Evolutionary conservation across 2,329 filamentous ascomycete species (phyloP).

Genomic region (Xylariaceae sp.): DNA sequence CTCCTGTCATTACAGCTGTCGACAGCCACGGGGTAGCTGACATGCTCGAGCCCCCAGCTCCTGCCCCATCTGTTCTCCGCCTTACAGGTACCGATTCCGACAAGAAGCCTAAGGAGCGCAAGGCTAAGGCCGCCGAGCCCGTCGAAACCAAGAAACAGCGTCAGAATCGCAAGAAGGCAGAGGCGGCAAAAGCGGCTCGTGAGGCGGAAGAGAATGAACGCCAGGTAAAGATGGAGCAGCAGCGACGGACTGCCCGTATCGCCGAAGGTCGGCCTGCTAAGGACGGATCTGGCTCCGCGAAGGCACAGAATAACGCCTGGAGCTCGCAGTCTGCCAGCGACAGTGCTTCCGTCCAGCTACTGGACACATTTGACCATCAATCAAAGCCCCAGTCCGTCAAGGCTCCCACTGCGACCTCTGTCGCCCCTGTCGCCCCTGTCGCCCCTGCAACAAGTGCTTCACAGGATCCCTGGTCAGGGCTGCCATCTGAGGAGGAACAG

Average conservation of each 20-base stretch:
- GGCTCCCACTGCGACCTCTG: slow-evolving; percentile 13
- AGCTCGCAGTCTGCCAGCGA: slow-evolving; percentile 36
- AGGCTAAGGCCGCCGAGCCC: slow-evolving; percentile 57
- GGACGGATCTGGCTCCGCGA: slow-evolving; percentile 63
- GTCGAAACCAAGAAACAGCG: slow-evolving; percentile 91
- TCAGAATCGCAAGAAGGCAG: slow-evolving; percentile 84
- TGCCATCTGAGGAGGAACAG: slow-evolving; percentile 59
- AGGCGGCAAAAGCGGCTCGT: slow-evolving; percentile 67
- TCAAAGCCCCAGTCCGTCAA: slow-evolving; percentile 33
- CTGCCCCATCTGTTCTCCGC: slow-evolving; percentile 69
- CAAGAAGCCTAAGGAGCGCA: slow-evolving; percentile 60
- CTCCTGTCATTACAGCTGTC: slow-evolving; percentile 54
- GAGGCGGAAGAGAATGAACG: slow-evolving; percentile 76
- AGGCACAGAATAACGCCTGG: slow-evolving; percentile 40
- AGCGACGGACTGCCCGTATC: slow-evolving; percentile 74
- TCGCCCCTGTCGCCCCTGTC: slow-evolving; percentile 27
- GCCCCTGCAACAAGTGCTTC: slow-evolving; percentile 31
- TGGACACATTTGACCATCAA: slow-evolving; percentile 52
- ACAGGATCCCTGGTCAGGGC: slow-evolving; percentile 42
- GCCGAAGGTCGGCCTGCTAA: slow-evolving; percentile 77
- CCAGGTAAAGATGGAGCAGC: slow-evolving; percentile 70
- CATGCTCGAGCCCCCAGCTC: slow-evolving; percentile 73
- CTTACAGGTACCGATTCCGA: slow-evolving; percentile 62
- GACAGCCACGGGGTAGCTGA: slow-evolving; percentile 71
- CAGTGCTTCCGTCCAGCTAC: slow-evolving; percentile 41